Base-by-base conservation (phyloP, 2,329 filamentous ascomycete genomes). In the Beauveria australis region DNA sequence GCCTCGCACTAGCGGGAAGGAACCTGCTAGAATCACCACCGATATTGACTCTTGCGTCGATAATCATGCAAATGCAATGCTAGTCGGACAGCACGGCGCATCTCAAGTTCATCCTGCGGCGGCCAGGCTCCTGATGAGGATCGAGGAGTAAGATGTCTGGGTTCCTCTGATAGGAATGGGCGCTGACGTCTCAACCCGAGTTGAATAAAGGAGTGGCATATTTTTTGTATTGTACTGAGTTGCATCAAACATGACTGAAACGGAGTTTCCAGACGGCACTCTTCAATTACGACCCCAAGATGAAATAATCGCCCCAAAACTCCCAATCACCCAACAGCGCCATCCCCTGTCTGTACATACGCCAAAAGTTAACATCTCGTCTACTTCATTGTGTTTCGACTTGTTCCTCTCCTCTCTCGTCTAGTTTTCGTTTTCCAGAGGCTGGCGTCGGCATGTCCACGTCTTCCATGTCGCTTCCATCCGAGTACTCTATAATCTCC, bases 401-500 rank as follows among this genome's bases (percentile, higher is more conserved):
- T 22, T 41, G 14, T 18, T 44, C 47, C 3, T 61, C 62, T 30
- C 43, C 59, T 30, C 59, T 54, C 26, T 61, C 51, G 51, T 72
- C 73, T 49, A 81, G 69, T 71, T 85, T 85, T 65, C 83, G 76
- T 74, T 86, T 86, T 53, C 73, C 75, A 57, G 71, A 71, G 14
- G 72, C 67, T 37, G 63, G 63, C 30, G 67, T 59, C 53, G 67
- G 68, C 71, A 72, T 72, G 24, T 77, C 74, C 12, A 74, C 67
- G 49, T 74, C 72, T 7, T 73, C 69, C 4, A 71, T 70, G 28
- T 66, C 70, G 18, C 68, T 69, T 16, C 74, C 75, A 57, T 78
- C 80, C 52, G 78, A 81, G 79, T 83, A 92, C 74, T 96, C 92
- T 44, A 87, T 80, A 64, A 96, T 81, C 73, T 96, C 91, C 89